Evolutionary conservation across 805 yeast species (phyloP).

Genomic region (Metschnikowia corniflorae): DNA sequence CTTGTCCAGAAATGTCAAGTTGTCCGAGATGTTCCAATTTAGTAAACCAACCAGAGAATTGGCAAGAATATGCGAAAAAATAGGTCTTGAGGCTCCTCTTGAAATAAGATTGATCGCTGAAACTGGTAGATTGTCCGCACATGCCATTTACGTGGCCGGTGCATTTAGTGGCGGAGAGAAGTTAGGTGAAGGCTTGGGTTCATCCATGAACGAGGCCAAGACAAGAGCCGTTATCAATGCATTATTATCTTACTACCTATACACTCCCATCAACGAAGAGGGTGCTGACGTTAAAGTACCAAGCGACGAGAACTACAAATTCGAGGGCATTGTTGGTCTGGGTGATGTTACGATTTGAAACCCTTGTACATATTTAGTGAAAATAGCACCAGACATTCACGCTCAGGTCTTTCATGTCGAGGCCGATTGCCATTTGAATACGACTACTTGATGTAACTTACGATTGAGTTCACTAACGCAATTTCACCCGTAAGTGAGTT

Average conservation of each 20-base stretch:
- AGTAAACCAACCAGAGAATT: constrained; percentile 84
- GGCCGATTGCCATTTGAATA: too few relatives aligned
- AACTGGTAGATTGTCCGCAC: constrained; percentile 81
- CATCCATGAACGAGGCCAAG: constrained; percentile 86
- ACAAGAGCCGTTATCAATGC: constrained; percentile 90
- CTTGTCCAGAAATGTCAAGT: constrained; percentile 76
- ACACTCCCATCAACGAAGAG: constrained; percentile 62
- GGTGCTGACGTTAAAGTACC: constrained; percentile 51
- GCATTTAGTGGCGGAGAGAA: constrained; percentile 79
- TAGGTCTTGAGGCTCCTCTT: constrained; percentile 69
- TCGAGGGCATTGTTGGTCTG: constrained; percentile 39
- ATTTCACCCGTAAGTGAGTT: too few relatives aligned
- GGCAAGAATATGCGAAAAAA: constrained; percentile 69
- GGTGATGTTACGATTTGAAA: constrained; percentile 44
- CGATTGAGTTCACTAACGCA: too few relatives aligned
- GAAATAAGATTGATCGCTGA: constrained; percentile 80
- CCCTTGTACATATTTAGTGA: constrained; percentile 17
- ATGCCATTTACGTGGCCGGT: constrained; percentile 88
- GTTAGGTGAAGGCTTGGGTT: constrained; percentile 92
- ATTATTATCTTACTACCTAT: constrained; percentile 86
- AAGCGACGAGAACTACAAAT: constrained; percentile 47
- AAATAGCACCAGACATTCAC: constrained; percentile 9
- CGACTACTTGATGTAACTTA: too few relatives aligned
- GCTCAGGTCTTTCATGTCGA: too few relatives aligned
- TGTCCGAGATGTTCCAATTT: constrained; percentile 72